These are phyloP conservation scores for Selaginella tamariscina DNA, from an alignment of 75 land plant genomes.

Conservation along the genomic window DNA sequence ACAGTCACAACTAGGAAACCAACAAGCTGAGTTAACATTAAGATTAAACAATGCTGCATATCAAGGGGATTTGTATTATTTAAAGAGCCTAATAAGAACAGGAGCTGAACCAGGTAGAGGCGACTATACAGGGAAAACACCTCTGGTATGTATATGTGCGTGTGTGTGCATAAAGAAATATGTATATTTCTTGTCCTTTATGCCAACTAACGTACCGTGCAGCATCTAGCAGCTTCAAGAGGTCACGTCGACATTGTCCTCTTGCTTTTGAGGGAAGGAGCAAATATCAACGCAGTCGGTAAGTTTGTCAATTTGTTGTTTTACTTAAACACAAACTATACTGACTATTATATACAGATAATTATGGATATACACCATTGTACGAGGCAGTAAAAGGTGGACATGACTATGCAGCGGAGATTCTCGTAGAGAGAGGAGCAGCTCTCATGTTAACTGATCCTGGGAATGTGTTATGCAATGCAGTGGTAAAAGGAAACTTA, in stretches of 20 bases:
- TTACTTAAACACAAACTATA: not conserved
- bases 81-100: constrained; percentile 42
- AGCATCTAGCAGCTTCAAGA: constrained; percentile 76
- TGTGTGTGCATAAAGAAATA: not conserved
- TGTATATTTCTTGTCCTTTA: not conserved
- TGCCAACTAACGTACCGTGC: constrained; percentile 5
- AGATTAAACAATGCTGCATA: constrained; percentile 60
- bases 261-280: constrained; percentile 50
- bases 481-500: constrained; percentile 22
- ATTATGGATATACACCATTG: constrained; percentile 67
- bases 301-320: not conserved
- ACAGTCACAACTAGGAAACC: constrained; percentile 19
- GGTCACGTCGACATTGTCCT: constrained; percentile 47
- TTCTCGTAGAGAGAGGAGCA: constrained; percentile 29
- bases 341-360: constrained; percentile 36
- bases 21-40: constrained; percentile 62
- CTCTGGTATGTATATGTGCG: constrained; percentile 42
- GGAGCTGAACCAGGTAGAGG: constrained; percentile 61
- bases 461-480: constrained; percentile 27
- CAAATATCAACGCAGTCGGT: constrained; percentile 46
- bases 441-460: constrained; percentile 19
- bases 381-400: constrained; percentile 63
- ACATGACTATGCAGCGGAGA: constrained; percentile 38
- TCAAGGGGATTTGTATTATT: constrained; percentile 48
- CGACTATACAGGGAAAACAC: constrained; percentile 72